These are phyloP conservation scores for Rhododendron molle DNA, from an alignment of 148 eudicot genomes.

Conservation along the genomic window DNA sequence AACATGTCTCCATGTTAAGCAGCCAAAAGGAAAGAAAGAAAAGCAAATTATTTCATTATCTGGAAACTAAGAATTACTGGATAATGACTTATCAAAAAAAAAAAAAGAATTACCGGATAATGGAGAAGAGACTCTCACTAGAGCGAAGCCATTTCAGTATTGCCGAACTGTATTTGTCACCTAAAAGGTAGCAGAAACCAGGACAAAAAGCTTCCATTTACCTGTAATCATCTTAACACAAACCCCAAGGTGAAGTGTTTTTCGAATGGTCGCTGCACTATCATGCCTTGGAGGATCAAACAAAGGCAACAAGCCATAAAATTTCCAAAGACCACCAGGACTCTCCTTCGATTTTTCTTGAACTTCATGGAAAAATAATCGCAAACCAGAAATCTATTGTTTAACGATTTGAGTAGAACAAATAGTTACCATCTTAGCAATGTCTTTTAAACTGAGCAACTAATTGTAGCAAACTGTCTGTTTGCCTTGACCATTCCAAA, in stretches of 20 bases:
- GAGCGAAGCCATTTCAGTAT: too few relatives aligned
- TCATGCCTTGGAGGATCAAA: slow-evolving; percentile 86
- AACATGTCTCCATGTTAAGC: too few relatives aligned
- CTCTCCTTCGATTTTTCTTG: slow-evolving; percentile 54
- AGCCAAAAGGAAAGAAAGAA: background rate
- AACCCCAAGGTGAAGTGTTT: slow-evolving; percentile 72
- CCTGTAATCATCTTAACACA: slow-evolving; percentile 82
- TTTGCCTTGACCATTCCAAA: slow-evolving; percentile 1
- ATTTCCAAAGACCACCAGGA: slow-evolving; percentile 61
- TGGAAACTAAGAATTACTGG: background rate
- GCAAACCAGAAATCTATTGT: slow-evolving; percentile 6
- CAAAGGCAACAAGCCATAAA: slow-evolving; percentile 64
- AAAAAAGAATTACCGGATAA: background rate
- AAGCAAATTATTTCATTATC: background rate
- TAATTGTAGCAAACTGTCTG: background rate
- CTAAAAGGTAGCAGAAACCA: background rate
- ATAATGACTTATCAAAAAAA: too few relatives aligned
- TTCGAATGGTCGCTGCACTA: slow-evolving; percentile 70
- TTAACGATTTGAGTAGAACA: background rate
- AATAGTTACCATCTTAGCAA: background rate
- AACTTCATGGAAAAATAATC: slow-evolving; percentile 34
- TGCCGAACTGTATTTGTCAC: background rate
- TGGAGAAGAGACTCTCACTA: background rate
- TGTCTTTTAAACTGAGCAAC: background rate
- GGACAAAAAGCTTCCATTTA: slow-evolving; percentile 5